These are phyloP conservation scores for Warburgia ugandensis DNA, from an alignment of 164 flowering plant species.

Conservation along the genomic window DNA sequence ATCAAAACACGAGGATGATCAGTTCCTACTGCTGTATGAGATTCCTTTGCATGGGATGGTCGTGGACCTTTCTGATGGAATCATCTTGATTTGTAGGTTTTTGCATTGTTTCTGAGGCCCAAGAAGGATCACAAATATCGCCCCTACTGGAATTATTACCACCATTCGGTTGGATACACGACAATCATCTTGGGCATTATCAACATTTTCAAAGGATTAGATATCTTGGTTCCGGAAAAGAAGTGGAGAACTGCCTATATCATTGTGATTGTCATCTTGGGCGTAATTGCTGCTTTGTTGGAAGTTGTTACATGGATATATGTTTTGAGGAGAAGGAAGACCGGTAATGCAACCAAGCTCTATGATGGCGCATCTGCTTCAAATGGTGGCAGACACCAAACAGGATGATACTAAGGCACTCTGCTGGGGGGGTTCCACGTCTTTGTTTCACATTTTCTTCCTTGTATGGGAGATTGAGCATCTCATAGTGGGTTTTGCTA, in stretches of 20 bases:
- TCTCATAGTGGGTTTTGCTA: no score
- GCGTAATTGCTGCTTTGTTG: constrained; percentile 36
- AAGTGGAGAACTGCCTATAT: constrained; percentile 52
- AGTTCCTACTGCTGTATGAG: no score
- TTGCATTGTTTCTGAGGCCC: constrained; percentile 70
- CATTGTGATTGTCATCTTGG: constrained; percentile 29
- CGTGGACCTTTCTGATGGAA: no score
- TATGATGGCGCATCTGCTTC: constrained; percentile 18
- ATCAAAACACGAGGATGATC: no score
- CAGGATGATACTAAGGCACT: background rate
- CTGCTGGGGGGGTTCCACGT: background rate
- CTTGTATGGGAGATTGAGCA: no score
- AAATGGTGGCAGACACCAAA: background rate
- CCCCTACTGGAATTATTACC: constrained; percentile 73
- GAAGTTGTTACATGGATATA: constrained; percentile 67
- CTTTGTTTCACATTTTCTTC: background rate
- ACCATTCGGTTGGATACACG: constrained; percentile 60
- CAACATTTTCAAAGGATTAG: constrained; percentile 70
- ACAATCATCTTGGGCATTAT: constrained; percentile 56
- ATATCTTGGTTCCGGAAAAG: constrained; percentile 42
- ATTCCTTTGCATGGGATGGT: no score
- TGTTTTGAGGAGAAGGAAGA: constrained; percentile 38
- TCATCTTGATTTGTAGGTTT: constrained; percentile 32
- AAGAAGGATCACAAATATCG: constrained; percentile 66
- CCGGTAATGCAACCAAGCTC: constrained; percentile 38